Evolutionary conservation across 2,329 filamentous ascomycete genomes (phyloP), one percentile per base, ranked within the genome.

Genomic region (Aspergillus vadensis): DNA sequence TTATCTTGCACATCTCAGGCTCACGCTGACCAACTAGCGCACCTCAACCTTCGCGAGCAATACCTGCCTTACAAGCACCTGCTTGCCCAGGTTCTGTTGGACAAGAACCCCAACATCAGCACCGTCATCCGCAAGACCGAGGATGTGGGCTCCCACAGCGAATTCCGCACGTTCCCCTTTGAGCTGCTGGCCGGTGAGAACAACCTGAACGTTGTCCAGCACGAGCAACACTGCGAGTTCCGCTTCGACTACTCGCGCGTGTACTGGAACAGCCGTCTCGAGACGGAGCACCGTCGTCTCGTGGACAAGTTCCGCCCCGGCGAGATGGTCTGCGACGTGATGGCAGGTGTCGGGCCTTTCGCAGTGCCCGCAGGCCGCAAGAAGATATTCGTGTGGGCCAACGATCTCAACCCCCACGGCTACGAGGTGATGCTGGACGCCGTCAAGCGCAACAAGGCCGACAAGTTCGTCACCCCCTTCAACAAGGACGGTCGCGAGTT

Each of bases 41-140:
- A 99, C 72, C 81, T 99, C 60, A 99, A 99, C 76, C 87, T 99
- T 32, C 87, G 91, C 54, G 87, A 91, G 19, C 85, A 88, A 65
- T 97, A 92, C 72, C 80, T 92, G 10, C 91, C 91, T 0, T 97
- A 96, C 81, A 97, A 95, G 76, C 76, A 89, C 66, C 75, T 98
- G 44, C 93, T 98, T 53, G 95, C 90, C 0, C 82, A 94, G 70
- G 88, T 98, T 2, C 81, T 99, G 19, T 80, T 92, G 55, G 95
- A 98, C 80, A 99, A 99, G 80, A 97, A 96, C 77, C 84, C 87
- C 9, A 80, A 80, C 49, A 86, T 97, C 62, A 84, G 82, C 61
- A 99, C 95, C 0, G 93, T 99, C 67, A 97, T 99, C 79, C 97
- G 97, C 83, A 99, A 99, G 78, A 85, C 89, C 47, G 90, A 96